Conservation (phyloP, 1,139 yeast species). For the Diutina rugosa region DNA sequence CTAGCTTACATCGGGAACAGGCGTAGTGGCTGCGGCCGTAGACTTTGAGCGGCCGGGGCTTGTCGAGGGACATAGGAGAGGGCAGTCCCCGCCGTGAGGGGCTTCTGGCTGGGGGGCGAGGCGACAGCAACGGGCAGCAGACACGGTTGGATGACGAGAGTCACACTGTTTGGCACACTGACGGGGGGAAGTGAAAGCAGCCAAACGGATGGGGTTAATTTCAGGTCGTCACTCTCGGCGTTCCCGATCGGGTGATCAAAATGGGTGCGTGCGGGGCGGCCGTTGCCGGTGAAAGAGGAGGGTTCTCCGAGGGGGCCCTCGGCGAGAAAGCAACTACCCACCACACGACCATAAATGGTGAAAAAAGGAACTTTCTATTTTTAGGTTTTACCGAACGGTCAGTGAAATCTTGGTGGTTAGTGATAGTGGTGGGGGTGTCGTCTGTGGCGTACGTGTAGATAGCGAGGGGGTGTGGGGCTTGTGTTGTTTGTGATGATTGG, state of each 20-base stretch:
- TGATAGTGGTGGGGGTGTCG: not conserved
- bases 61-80: not conserved
- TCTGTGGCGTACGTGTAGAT: too few relatives aligned
- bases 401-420: too few relatives aligned
- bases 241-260: not conserved
- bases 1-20: slow-evolving; percentile 24
- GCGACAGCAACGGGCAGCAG: not conserved
- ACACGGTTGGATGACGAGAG: not conserved
- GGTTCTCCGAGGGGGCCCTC: not conserved
- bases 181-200: not conserved
- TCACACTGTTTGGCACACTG: not conserved
- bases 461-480: not conserved
- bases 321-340: too few relatives aligned
- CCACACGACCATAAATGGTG: too few relatives aligned
- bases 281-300: not conserved
- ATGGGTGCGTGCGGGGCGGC: not conserved
- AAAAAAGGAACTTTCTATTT: too few relatives aligned
- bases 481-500: too few relatives aligned
- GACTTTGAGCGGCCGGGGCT: slow-evolving; percentile 26
- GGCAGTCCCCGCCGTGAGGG: not conserved
- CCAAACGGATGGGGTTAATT: not conserved
- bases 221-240: not conserved
- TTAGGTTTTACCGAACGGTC: too few relatives aligned
- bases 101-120: not conserved
- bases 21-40: slow-evolving; percentile 30